Percentiles rank a stretch among this genome's conserved stretches.
Evolutionary conservation across 352 stramenopile species (phyloP).

Genomic region (Globisporangium mamillatum): DNA sequence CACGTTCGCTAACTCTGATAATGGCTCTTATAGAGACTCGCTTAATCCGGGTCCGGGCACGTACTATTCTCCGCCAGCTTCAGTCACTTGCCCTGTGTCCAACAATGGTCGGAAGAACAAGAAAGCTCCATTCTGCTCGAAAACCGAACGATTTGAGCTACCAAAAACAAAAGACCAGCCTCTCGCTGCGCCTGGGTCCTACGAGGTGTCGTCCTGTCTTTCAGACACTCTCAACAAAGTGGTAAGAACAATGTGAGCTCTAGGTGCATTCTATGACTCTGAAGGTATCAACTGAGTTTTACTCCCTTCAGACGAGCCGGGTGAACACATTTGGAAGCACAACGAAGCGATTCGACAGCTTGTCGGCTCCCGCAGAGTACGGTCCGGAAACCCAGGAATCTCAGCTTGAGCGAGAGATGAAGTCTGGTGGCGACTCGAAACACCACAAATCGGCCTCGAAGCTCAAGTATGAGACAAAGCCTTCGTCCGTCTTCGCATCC

Average conservation of each 20-base stretch:
- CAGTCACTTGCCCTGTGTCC: conserved; percentile 24
- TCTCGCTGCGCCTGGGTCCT: conserved; percentile 60
- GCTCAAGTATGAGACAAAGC: conserved; percentile 35
- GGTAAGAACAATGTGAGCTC: conserved; percentile 23
- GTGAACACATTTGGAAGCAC: conserved; percentile 72
- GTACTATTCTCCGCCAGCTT: conserved; percentile 50
- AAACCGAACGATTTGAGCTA: conserved; percentile 66
- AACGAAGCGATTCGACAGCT: conserved; percentile 68
- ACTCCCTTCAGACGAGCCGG: conserved; percentile 40
- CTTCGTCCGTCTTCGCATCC: conserved; percentile 65
- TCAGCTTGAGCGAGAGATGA: conserved; percentile 63
- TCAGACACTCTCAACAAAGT: conserved; percentile 69
- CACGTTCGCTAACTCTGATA: neutral
- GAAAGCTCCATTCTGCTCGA: conserved; percentile 59
- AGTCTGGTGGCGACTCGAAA: conserved; percentile 23
- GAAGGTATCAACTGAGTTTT: neutral
- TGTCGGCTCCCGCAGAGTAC: conserved; percentile 22
- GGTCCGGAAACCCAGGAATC: conserved; percentile 39
- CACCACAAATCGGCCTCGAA: conserved; percentile 11
- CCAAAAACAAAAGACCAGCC: conserved; percentile 41
- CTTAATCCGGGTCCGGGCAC: conserved; percentile 43
- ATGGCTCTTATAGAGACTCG: conserved; percentile 20
- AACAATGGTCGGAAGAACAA: conserved; percentile 34
- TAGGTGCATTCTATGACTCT: neutral
- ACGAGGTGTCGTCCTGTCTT: conserved; percentile 57